phyloP scores from a whole-genome alignment of 495 filamentous ascomycete species.

The Oidiodendron maius region DNA sequence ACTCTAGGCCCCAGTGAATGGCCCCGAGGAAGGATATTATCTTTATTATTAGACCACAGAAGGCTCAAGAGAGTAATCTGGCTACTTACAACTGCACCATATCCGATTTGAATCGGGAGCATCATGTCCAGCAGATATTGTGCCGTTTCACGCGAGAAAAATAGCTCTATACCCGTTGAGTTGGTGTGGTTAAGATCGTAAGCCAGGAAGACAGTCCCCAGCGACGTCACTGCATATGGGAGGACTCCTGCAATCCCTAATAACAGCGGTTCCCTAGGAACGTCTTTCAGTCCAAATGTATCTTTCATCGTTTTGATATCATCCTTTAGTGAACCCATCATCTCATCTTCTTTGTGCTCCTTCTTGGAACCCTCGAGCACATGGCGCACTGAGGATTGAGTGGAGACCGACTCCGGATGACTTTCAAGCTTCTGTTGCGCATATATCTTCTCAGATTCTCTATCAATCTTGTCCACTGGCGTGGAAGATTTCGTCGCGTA shows the following conservation, averaged over 20 bases:
- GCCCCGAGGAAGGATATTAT: slow-evolving; percentile 96
- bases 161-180: slow-evolving; percentile 48
- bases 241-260: slow-evolving; percentile 86
- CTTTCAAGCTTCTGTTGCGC: slow-evolving; percentile 44
- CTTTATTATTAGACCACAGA: slow-evolving; percentile 30
- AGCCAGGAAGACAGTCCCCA: slow-evolving; percentile 80
- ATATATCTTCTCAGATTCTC: slow-evolving; percentile 43
- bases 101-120: slow-evolving; percentile 89
- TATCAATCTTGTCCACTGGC: slow-evolving; percentile 39
- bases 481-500: slow-evolving; percentile 21
- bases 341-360: slow-evolving; percentile 34
- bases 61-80: not conserved
- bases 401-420: slow-evolving; percentile 52
- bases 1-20: slow-evolving; percentile 90
- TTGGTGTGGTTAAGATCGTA: slow-evolving; percentile 67
- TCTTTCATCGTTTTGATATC: slow-evolving; percentile 78
- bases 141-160: slow-evolving; percentile 60
- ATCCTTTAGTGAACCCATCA: slow-evolving; percentile 60
- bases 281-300: slow-evolving; percentile 72
- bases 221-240: slow-evolving; percentile 83
- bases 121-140: slow-evolving; percentile 68
- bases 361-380: slow-evolving; percentile 37
- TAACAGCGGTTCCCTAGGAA: slow-evolving; percentile 74
- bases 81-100: slow-evolving; percentile 76
- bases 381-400: slow-evolving; percentile 48